Evolutionary conservation across 2,329 filamentous ascomycete genomes (phyloP), one percentile per base, ranked within the genome.

Genomic region (Bimuria novae-zelandiae): DNA sequence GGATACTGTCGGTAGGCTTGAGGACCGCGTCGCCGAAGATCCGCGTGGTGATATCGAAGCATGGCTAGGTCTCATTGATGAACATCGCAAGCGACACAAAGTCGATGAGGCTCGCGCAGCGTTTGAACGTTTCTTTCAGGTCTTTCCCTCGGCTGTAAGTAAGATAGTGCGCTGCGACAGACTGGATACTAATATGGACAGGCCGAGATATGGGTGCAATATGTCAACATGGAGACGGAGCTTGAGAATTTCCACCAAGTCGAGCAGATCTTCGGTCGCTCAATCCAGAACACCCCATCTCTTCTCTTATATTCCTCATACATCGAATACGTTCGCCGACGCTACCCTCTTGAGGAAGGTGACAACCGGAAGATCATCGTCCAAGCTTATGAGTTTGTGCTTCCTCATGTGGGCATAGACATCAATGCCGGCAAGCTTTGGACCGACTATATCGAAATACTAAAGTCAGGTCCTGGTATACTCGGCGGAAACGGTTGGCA

Each of bases 391-490:
- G 92, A 97, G 59, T 92, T 96, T 68, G 92, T 96, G 6, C 84
- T 99, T 40, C 84, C 90, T 62, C 89, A 90, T 61, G 88, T 99
- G 57, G 95, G 95, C 23, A 85, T 94, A 63, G 94, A 99, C 75
- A 89, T 92, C 67, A 91, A 96, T 67, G 88, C 92, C 10, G 93
- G 92, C 30, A 84, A 83, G 59, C 87, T 99, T 51, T 99, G 94
- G 94, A 85, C 89, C 54, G 94, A 99, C 61, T 97, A 97, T 67
- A 88, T 99, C 56, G 87, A 94, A 61, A 97, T 99, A 70, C 85
- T 97, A 73, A 92, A 92, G 70, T 89, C 85, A 33, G 90, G 89
- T 0, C 94, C 94, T 1, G 94, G 94, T 5, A 86, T 86, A 52
- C 84, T 94, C 53, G 93, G 92, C 22, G 94, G 93, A 37, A 87